phyloP scores from a whole-genome alignment of 768 basidiomycete species.

The Mycena albidolilacea region DNA sequence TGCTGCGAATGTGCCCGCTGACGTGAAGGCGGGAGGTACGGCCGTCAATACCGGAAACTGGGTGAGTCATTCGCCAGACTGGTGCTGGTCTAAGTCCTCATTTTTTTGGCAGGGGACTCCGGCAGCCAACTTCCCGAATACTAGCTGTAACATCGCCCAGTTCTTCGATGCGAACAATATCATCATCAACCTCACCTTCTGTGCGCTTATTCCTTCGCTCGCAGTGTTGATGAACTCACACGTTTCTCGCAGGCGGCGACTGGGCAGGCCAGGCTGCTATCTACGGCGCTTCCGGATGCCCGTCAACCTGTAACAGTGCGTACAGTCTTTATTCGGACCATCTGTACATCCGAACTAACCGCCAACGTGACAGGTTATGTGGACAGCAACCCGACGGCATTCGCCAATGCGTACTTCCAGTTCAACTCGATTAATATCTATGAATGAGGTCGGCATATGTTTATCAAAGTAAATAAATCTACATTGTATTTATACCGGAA shows the following conservation, averaged over 20 bases:
- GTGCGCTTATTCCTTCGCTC: slow-evolving; percentile 38
- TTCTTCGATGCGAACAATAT: slow-evolving; percentile 74
- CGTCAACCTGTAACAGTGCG: slow-evolving; percentile 70
- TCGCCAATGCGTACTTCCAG: slow-evolving; percentile 78
- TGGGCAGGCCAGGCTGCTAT: slow-evolving; percentile 67
- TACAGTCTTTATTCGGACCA: slow-evolving; percentile 25
- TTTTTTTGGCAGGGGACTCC: slow-evolving; percentile 63
- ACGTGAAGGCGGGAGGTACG: slow-evolving; percentile 58
- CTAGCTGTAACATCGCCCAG: slow-evolving; percentile 68
- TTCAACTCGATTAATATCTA: slow-evolving; percentile 68
- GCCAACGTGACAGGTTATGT: slow-evolving; percentile 62
- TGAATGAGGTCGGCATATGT: slow-evolving; percentile 2
- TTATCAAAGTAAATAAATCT: background rate
- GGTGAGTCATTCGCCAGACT: slow-evolving; percentile 54
- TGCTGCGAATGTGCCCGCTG: slow-evolving; percentile 60
- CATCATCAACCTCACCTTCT: slow-evolving; percentile 71
- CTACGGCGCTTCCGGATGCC: slow-evolving; percentile 66
- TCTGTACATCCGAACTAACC: background rate
- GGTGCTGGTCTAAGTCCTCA: background rate
- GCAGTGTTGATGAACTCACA: background rate
- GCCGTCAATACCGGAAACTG: slow-evolving; percentile 65
- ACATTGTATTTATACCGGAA: slow-evolving; percentile 3
- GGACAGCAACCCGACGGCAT: slow-evolving; percentile 73
- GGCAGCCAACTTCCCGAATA: slow-evolving; percentile 72
- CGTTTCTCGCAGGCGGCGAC: slow-evolving; percentile 57